Base-by-base conservation (phyloP, 805 yeast species). In the Candida koratica region DNA sequence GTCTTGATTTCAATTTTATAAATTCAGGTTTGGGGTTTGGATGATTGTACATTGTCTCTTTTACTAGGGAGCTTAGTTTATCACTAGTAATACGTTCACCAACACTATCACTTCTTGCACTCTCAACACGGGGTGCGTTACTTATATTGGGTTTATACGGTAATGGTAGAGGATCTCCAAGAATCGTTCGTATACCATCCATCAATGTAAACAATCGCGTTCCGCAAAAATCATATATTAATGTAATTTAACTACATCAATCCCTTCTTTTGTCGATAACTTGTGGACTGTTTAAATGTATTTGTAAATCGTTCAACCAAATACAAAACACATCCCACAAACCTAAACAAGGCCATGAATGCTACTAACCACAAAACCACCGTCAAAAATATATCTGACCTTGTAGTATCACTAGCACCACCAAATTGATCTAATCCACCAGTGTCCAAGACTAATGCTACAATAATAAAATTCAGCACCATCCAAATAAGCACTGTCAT, bases 331-430 rank as follows among this genome's bases (percentile, higher is more conserved):
- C 80, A 71, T 6, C 84, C 84, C 32, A 73, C 42, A 41, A 78
- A 67, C 28, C 83, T 53, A 58, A 79, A 69, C 7, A 71, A 53
- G 1, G 84, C 81, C 64, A 79, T 61, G 29, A 76, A 70, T 2
- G 83, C 82, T 27, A 76, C 81, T 26, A 74, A 55, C 81, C 83
- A 77, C 39, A 78, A 66, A 40, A 79, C 60, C 16, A 77, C 76
- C 11, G 76, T 69, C 51, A 68, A 66, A 45, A 61, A 69, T 3
- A 73, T 60, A 22, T 64, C 56, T 10, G 68, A 58, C 34, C 71
- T 56, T 28, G 60, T 61, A 4, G 54, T 45, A 7, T 52, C 58
- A 24, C 53, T 41, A 5, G 62, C 55, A 17, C 55, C 55, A 4
- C 64, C 60, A 36, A 66, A 59, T 43, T 66, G 71, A 43, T 61